Evolutionary conservation across 73 alveolate genomes (phyloP), one percentile per base, ranked within the genome.

Genomic region (Paramecium tetraurelia): DNA sequence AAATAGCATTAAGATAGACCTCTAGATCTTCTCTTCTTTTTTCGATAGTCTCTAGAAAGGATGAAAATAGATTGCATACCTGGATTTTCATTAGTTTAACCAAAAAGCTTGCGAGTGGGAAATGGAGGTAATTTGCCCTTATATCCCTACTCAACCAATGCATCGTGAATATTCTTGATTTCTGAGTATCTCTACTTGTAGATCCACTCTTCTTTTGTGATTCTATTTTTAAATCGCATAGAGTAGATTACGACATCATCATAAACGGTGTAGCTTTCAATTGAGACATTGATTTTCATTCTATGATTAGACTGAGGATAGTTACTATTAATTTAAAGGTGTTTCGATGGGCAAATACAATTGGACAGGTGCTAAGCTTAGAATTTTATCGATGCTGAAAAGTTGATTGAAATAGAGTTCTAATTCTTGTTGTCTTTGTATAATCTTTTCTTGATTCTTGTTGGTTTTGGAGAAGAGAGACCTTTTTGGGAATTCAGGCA

Each of bases 11-110:
- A 0, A 75, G 12, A 40, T 75, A 75, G 33, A 40, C 59, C 10
- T 75, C 87, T 75, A 75, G n/a, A 36, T 75, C 87, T 75, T 75
- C 87, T 2, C 87, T 5, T 40, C 87, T 75, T 44, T 75, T 75
- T 75, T 75, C 87, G 12, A 75, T 75, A 0, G 31, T 75, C 11
- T 75, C 87, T 75, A 40, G 3, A 75, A 21, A 33, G 10, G 21
- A 16, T 75, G 20, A 29, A 33, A 5, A 18, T 36, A 1, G n/a
- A 12, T 33, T 36, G 16, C 6, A 33, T 71, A 75, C 87, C 87
- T 75, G 87, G 87, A 75, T 75, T 75, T 36, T 75, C 87, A 40
- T 75, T 75, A n/a, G 87, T 75, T 44, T 31, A 31, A 0, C 87
- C 87, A 40, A 75, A 75, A 2, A 75, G 48, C n/a, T 75, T 75